Evolutionary conservation across 2,329 filamentous ascomycete species (phyloP), one percentile per base, ranked within the genome.

Genomic region (Trichoderma aggressivum): DNA sequence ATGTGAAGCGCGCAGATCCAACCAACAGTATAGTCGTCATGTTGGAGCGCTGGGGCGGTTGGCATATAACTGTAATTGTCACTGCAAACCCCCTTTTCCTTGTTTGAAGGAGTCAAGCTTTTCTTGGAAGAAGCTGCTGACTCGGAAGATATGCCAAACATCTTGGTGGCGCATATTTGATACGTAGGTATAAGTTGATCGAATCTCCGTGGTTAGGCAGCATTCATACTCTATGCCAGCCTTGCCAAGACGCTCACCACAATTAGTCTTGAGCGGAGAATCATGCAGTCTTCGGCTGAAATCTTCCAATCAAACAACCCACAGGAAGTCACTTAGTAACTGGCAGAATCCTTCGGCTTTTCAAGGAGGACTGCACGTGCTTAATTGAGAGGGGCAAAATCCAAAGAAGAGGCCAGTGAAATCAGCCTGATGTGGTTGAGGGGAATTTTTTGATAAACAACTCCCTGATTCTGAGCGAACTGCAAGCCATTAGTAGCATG

Each of bases 1-100:
- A 76, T 61, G 2, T 74, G 74, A 8, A 82, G 73, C 1, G 78
- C 79, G 70, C 78, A 78, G 8, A 81, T 71, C 79, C 79, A 81
- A 56, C 75, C 78, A 11, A 80, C 74, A 3, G 75, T 77, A 60
- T 80, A 81, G 60, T 73, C 59, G n/a, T 55, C 32, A 30, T 59
- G 26, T 47, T 56, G 63, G n/a, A 36, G 16, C 12, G 5, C 8
- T 21, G 16, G 26, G 50, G 47, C 11, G 11, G n/a, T 24, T 24
- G 47, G n/a, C 32, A 34, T 34, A 11, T 34, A 11, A 36, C 14
- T 18, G 8, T 34, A 11, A 36, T 36, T 18, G 8, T 43, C 39
- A 12, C 18, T n/a, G 3, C 18, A 43, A 43, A n/a, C 7, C 10
- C 39, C 39, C 39, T 5, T 43, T 43, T 21, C 10, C n/a, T 50